phyloP scores from a whole-genome alignment of 2,329 filamentous ascomycete genomes.

The Colletotrichum tanaceti region DNA sequence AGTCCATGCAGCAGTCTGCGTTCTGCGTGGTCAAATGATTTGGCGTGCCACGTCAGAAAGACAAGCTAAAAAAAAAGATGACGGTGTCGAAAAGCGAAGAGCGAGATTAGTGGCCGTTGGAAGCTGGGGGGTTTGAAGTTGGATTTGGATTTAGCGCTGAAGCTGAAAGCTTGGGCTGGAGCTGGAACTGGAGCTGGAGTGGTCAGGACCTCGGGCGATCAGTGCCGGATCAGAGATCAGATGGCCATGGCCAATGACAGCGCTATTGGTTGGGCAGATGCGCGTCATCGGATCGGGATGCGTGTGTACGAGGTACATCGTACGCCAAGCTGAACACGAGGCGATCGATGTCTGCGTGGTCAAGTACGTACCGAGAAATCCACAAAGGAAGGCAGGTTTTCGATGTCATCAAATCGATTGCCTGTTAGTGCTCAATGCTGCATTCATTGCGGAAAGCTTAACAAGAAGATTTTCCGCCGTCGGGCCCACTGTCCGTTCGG shows the following conservation, averaged over 20 bases:
- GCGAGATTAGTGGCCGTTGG: constrained; percentile 21
- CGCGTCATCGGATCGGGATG: constrained; percentile 28
- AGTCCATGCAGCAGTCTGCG: background rate
- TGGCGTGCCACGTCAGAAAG: background rate
- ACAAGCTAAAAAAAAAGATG: background rate
- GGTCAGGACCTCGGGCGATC: constrained; percentile 21
- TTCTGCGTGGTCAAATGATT: constrained; percentile 13
- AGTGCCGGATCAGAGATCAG: constrained; percentile 37
- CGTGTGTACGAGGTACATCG: no score
- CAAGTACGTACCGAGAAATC: no score
- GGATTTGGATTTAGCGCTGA: no score
- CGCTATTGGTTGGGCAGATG: constrained; percentile 2
- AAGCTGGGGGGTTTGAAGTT: background rate
- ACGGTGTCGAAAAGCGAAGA: background rate
- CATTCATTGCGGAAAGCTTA: constrained; percentile 26
- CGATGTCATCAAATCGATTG: background rate
- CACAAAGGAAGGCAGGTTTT: no score
- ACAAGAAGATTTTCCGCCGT: constrained; percentile 23
- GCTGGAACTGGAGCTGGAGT: no score
- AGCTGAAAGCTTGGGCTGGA: no score
- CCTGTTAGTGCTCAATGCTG: constrained; percentile 22
- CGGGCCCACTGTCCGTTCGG: background rate
- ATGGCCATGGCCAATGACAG: constrained; percentile 24
- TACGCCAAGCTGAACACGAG: constrained; percentile 4
- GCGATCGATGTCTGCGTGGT: constrained; percentile 2